Evolutionary conservation across 2,329 filamentous ascomycete species (phyloP).

Genomic region (Neofusicoccum umdonicola): DNA sequence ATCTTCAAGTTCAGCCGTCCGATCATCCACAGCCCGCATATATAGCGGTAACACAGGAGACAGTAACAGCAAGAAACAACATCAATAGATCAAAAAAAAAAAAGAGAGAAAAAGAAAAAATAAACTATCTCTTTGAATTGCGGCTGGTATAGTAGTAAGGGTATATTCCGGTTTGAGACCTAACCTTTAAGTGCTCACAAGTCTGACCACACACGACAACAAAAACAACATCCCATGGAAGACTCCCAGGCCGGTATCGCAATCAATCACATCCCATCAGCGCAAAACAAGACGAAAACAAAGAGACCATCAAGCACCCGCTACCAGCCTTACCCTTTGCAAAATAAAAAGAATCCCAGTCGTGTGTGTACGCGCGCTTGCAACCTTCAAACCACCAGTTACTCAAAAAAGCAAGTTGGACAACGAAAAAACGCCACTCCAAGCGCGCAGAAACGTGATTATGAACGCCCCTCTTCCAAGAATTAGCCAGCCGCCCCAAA

Average conservation of each 20-base stretch:
- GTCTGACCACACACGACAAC: neutral
- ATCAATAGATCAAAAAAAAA: neutral
- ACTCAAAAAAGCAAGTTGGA: neutral
- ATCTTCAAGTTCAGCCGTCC: too few species aligned
- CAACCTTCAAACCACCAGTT: neutral
- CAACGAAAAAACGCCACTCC: neutral
- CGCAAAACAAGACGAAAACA: neutral
- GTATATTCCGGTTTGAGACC: conserved; percentile 13
- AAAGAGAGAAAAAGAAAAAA: neutral
- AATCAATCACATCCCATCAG: conserved; percentile 13
- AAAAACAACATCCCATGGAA: neutral
- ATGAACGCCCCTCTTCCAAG: conserved; percentile 9
- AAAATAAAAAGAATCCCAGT: neutral
- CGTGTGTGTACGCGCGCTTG: neutral
- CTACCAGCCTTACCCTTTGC: neutral
- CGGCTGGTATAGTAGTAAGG: conserved; percentile 12
- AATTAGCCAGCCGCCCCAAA: neutral
- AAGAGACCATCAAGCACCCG: neutral
- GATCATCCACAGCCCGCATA: too few species aligned
- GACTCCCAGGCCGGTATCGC: neutral
- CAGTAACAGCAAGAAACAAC: neutral
- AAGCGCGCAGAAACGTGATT: conserved; percentile 3
- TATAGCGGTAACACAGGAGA: too few species aligned
- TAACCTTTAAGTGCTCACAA: conserved; percentile 1
- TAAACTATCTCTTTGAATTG: neutral